Base-by-base conservation (phyloP, 345 rosid species). In the Aquilaria malaccensis region DNA sequence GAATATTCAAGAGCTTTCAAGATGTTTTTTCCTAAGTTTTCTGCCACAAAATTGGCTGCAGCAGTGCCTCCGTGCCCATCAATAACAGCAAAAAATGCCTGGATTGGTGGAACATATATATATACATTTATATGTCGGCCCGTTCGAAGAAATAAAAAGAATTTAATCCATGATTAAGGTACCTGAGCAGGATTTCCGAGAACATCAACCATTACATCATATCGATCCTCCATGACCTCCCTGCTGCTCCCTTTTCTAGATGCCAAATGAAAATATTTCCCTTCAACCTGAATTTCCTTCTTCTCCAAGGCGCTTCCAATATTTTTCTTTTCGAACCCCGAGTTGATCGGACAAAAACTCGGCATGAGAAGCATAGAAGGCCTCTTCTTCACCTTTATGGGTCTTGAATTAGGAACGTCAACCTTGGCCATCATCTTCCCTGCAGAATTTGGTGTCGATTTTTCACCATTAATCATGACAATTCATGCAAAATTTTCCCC, bases 31-130 rank as follows among this genome's bases (percentile, higher is more conserved):
- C 82, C 87, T 47, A 82, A 66, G 32, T 77, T 77, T 59, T 71
- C 73, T 1, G 79, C 79, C 10, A 75, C 84, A 45, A 58, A 79
- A 30, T 82, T 77, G 0, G 74, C 70, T 0, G 84, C 87, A 4
- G 73, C 71, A 6, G 70, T 65, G 15, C 87, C 84, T 45, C 87
- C 87, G 13, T 79, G 84, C 30, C 87, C 87, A 33, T 82, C 87
- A 45, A 82, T 72, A 11, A 82, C 87, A 2, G 79, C 67, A 29
- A 75, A 82, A 62, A 71, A 75, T 0, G 82, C 87, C 82, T 81
- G 62, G 7, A 2, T 37, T 37, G 2, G 7, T 37, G 7, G 7
- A 9, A 37, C 4, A 37, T 9, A 37, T 4, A 37, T 37, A 9
- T 4, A 37, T 37, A 9, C 7, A 37, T 4, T 37, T 22, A 0